phyloP scores from a whole-genome alignment of 371 early-diverging fungal species.

The Haplosporangium sp. region DNA sequence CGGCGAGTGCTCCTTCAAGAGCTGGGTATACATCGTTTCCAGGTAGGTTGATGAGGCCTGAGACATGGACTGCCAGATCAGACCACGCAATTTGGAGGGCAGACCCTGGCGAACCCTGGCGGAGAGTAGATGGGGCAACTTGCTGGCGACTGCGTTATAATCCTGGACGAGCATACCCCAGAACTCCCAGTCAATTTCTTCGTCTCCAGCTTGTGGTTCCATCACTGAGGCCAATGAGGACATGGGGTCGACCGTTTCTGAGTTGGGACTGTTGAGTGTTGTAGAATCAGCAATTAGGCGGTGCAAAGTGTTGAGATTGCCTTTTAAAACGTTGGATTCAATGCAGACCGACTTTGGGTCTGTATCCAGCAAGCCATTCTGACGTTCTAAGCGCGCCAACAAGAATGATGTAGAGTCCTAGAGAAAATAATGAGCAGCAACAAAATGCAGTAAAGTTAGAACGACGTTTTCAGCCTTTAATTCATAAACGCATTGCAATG shows the following conservation, averaged over 20 bases:
- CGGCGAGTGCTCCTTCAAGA: conserved; percentile 80
- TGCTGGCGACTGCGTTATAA: conserved; percentile 75
- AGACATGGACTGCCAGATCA: conserved; percentile 94
- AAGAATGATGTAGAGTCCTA: conserved; percentile 69
- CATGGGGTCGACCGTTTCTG: conserved; percentile 42
- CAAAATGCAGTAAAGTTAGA: conserved; percentile 1
- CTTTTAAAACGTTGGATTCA: conserved; percentile 66
- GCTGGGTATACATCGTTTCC: conserved; percentile 86
- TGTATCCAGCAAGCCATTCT: conserved; percentile 67
- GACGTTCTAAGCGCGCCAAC: conserved; percentile 67
- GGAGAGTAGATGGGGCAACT: conserved; percentile 69
- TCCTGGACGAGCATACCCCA: conserved; percentile 92
- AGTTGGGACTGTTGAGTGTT: conserved; percentile 51
- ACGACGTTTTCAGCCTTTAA: not conserved
- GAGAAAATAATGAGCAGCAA: not conserved
- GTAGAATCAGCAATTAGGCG: conserved; percentile 61
- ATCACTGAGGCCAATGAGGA: conserved; percentile 23
- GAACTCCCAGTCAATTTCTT: conserved; percentile 86
- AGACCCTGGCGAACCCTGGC: conserved; percentile 86
- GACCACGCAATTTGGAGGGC: conserved; percentile 86
- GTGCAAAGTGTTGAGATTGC: conserved; percentile 66
- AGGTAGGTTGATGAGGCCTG: conserved; percentile 81
- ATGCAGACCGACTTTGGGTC: conserved; percentile 72
- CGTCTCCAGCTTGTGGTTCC: conserved; percentile 44
- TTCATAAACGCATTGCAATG: not conserved